Base-by-base conservation (phyloP, 805 yeast genomes). In the Schwanniomyces vanrijiae region DNA sequence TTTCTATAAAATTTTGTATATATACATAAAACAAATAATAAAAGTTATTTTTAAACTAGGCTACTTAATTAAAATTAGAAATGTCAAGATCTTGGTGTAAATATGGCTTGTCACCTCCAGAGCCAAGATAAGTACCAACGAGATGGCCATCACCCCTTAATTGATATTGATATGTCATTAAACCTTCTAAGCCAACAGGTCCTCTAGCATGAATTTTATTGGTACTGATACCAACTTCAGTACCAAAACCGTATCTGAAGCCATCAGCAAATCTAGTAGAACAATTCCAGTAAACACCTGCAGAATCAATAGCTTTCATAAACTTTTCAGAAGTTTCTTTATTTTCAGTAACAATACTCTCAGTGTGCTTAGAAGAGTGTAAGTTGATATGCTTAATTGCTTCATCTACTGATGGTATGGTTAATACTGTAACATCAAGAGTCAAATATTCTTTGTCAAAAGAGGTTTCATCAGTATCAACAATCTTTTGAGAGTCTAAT, bases 241-340 rank as follows among this genome's bases (percentile, higher is more conserved):
- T 86, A 44, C 99, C 99, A 64, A 95, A 94, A 0, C 99, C 99
- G 62, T 92, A 94, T 64, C 99, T 81, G 77, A 89, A 94, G 3
- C 99, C 99, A 67, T 94, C 99, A 5, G 99, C 98, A 71, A 94
- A 94, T 62, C 99, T 77, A 7, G 98, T 90, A 18, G 96, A 88
- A 42, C 96, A 92, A 63, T 94, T 94, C 98, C 98, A 92, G 73
- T 90, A 94, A 10, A 94, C 96, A 47, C 97, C 97, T 1, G 98
- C 86, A 2, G 97, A 88, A 65, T 94, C 99, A 40, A 94, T 80
- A 19, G 91, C 94, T 61, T 83, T 82, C 61, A 92, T 66, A 69
- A 94, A 94, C 47, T 66, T 67, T 25, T 89, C 86, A 0, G 99
- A 98, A 13, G 73, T 73, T 4, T 60, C 74, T 60, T 86, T 81